phyloP scores from a whole-genome alignment of 768 basidiomycete species.

The Pisolithus orientalis region DNA sequence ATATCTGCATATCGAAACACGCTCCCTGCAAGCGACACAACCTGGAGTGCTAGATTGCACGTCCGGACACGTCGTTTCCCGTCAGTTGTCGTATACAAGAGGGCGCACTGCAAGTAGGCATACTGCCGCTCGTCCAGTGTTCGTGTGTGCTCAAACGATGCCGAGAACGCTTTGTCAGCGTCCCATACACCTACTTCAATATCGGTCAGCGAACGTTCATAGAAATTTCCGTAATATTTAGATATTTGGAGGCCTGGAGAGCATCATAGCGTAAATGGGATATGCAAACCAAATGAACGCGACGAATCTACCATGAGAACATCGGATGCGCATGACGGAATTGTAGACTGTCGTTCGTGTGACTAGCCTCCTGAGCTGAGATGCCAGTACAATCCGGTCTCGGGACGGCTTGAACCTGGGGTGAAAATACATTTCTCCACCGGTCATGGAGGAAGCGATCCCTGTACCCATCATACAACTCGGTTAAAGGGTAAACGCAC shows the following conservation, averaged over 20 bases:
- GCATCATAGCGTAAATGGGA: background rate
- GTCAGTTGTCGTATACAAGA: slow-evolving; percentile 72
- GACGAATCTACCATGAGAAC: slow-evolving; percentile 62
- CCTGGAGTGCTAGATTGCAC: slow-evolving; percentile 79
- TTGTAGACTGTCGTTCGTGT: slow-evolving; percentile 72
- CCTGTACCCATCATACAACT: slow-evolving; percentile 34
- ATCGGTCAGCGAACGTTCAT: slow-evolving; percentile 61
- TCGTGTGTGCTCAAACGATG: slow-evolving; percentile 66
- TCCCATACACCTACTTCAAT: slow-evolving; percentile 75
- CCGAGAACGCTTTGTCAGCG: slow-evolving; percentile 74
- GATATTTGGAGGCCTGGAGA: slow-evolving; percentile 56
- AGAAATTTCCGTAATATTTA: slow-evolving; percentile 69
- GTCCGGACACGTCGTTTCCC: slow-evolving; percentile 83
- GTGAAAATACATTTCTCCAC: slow-evolving; percentile 89
- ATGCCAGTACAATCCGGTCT: slow-evolving; percentile 59
- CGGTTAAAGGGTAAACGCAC: background rate
- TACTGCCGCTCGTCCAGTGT: slow-evolving; percentile 64
- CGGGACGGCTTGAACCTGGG: slow-evolving; percentile 76
- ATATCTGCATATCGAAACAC: slow-evolving; percentile 90
- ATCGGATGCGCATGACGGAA: slow-evolving; percentile 74
- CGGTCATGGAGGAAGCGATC: slow-evolving; percentile 63
- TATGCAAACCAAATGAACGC: background rate
- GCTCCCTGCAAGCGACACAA: slow-evolving; percentile 80
- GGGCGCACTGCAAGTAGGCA: slow-evolving; percentile 80
- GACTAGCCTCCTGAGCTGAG: slow-evolving; percentile 69